A percentile compares a stretch with the other conserved stretches of the same genome.
phyloP scores from a whole-genome alignment of 75 land plant genomes.

The Cryptomeria japonica region DNA sequence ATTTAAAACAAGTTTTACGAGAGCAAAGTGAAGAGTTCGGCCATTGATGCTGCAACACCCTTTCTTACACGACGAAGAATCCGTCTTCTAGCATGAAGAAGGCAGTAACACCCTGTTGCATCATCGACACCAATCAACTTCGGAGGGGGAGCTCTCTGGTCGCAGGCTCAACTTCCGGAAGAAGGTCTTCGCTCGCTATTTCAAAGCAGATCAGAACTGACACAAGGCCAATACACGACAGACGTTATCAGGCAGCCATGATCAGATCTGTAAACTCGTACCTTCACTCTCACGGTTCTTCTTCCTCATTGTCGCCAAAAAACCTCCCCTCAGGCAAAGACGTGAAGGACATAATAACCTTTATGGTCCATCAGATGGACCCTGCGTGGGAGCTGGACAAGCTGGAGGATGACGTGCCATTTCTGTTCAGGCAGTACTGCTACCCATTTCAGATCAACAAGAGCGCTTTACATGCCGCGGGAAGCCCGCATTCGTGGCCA shows the following conservation, averaged over 20 bases:
- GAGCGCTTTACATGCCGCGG: conserved; percentile 75
- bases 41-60: too few species aligned
- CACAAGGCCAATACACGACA: conserved; percentile 51
- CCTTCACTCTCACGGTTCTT: conserved; percentile 49
- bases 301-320: conserved; percentile 37
- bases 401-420: conserved; percentile 70
- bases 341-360: conserved; percentile 50
- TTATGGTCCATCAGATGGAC: conserved; percentile 57
- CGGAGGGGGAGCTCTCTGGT: background rate
- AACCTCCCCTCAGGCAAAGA: conserved; percentile 74
- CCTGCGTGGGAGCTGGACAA: conserved; percentile 19
- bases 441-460: conserved; percentile 74
- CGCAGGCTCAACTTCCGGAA: background rate
- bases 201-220: conserved; percentile 30
- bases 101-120: background rate
- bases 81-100: background rate
- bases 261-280: conserved; percentile 53
- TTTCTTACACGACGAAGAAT: background rate
- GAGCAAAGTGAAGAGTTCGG: too few species aligned
- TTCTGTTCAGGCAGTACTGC: conserved; percentile 38
- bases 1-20: too few species aligned
- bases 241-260: conserved; percentile 37
- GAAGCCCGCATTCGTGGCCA: conserved; percentile 88
- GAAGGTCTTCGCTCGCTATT: background rate
- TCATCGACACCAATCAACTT: background rate